Conservation (phyloP, 768 basidiomycete genomes). For the Paxillus involutus region DNA sequence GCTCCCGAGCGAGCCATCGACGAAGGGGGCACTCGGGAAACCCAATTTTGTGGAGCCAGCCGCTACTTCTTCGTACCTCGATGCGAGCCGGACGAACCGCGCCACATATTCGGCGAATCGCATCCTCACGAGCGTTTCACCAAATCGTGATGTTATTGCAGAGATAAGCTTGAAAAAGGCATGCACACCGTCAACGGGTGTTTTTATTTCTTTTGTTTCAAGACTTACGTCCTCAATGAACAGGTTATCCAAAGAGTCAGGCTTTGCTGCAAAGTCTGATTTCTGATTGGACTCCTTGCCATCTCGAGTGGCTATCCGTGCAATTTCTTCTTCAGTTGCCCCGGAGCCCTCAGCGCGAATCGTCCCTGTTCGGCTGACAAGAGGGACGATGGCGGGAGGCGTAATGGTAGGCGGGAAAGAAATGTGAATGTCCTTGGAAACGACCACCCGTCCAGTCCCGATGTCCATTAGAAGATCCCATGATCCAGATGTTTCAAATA, state of each 20-base stretch:
- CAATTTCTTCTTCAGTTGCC: slow-evolving; percentile 70
- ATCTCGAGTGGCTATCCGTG: slow-evolving; percentile 44
- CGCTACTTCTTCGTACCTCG: slow-evolving; percentile 87
- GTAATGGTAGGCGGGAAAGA: slow-evolving; percentile 49
- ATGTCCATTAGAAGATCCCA: slow-evolving; percentile 97
- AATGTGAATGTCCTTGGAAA: slow-evolving; percentile 79
- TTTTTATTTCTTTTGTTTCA: not conserved
- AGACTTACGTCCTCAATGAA: slow-evolving; percentile 91
- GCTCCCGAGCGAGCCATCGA: slow-evolving; percentile 58
- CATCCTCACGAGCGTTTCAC: slow-evolving; percentile 83
- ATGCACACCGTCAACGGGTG: not conserved
- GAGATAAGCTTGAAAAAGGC: slow-evolving; percentile 62
- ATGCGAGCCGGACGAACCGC: slow-evolving; percentile 87
- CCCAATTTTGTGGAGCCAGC: slow-evolving; percentile 74
- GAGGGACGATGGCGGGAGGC: slow-evolving; percentile 41
- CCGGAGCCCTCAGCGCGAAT: slow-evolving; percentile 63
- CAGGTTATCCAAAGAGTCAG: slow-evolving; percentile 69
- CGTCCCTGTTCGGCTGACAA: slow-evolving; percentile 56
- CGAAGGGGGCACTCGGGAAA: slow-evolving; percentile 58
- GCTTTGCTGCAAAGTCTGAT: slow-evolving; percentile 53
- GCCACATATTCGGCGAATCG: slow-evolving; percentile 87
- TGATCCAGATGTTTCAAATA: slow-evolving; percentile 81
- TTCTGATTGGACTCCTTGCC: slow-evolving; percentile 55
- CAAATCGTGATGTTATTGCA: slow-evolving; percentile 90
- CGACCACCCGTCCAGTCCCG: slow-evolving; percentile 79